These are phyloP conservation scores for Botrytis squamosa DNA, from an alignment of 2,329 filamentous ascomycete genomes.

Conservation along the genomic window DNA sequence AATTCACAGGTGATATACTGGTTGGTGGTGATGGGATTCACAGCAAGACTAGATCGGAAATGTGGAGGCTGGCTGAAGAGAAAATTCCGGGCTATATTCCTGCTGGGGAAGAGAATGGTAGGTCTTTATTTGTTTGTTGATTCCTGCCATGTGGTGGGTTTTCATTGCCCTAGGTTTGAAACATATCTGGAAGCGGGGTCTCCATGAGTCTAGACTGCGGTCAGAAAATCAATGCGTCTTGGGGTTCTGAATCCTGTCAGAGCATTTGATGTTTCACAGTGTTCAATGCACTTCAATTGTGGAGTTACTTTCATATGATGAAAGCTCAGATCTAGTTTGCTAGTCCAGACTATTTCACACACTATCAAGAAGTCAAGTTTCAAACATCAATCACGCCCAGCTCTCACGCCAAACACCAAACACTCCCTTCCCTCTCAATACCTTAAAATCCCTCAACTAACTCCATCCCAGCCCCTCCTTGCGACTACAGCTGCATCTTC, in stretches of 20 bases:
- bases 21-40: constrained; percentile 26
- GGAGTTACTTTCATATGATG: not conserved
- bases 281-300: not conserved
- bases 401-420: not conserved
- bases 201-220: not conserved
- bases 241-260: not conserved
- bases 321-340: not conserved
- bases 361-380: not conserved
- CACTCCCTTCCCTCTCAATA: too few species aligned
- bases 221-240: not conserved
- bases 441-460: not conserved
- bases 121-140: not conserved
- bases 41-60: constrained; percentile 32
- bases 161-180: not conserved
- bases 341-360: not conserved
- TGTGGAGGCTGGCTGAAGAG: constrained; percentile 32
- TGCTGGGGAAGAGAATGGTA: constrained; percentile 20
- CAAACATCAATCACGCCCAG: not conserved
- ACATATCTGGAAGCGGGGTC: not conserved
- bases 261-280: not conserved
- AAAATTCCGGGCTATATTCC: constrained; percentile 24
- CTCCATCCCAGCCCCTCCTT: not conserved
- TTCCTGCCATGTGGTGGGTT: not conserved
- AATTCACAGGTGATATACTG: constrained; percentile 21
- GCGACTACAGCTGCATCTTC: constrained; percentile 29